phyloP scores from a whole-genome alignment of 1,284 basidiomycete species.

The Austroboletus niveus region DNA sequence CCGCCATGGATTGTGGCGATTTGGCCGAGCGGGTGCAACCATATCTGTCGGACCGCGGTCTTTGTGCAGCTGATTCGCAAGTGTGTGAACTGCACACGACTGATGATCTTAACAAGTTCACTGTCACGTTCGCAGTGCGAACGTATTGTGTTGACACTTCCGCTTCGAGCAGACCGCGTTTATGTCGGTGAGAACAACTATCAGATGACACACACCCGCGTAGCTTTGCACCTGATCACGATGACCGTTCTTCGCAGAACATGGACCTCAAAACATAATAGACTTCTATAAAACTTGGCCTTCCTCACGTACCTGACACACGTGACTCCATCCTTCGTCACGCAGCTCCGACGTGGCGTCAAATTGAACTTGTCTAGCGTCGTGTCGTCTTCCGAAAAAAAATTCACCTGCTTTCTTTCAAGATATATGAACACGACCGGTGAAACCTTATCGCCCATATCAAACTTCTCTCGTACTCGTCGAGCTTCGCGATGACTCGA shows the following conservation, averaged over 20 bases:
- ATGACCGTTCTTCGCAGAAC: background rate
- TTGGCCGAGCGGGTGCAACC: background rate
- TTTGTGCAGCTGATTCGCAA: background rate
- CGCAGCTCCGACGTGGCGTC: background rate
- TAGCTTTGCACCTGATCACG: background rate
- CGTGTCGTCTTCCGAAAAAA: too few relatives aligned
- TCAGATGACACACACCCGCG: background rate
- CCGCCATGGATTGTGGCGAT: background rate
- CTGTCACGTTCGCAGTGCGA: background rate
- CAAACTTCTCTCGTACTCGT: too few relatives aligned
- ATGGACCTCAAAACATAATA: background rate
- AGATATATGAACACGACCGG: too few relatives aligned
- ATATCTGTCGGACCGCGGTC: background rate
- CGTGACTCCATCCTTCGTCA: background rate
- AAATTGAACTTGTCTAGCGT: background rate
- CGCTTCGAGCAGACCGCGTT: too few relatives aligned
- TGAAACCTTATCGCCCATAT: too few relatives aligned
- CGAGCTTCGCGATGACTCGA: too few relatives aligned
- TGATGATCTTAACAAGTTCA: background rate
- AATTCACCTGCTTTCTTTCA: too few relatives aligned
- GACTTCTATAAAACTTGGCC: too few relatives aligned
- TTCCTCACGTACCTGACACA: background rate
- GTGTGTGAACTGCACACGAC: background rate
- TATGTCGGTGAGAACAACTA: background rate
- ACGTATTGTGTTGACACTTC: background rate